A percentile compares a stretch with the other conserved stretches of the same genome.
phyloP scores from a whole-genome alignment of 2,329 filamentous ascomycete genomes.

The Purpureocillium takamizusanense region DNA sequence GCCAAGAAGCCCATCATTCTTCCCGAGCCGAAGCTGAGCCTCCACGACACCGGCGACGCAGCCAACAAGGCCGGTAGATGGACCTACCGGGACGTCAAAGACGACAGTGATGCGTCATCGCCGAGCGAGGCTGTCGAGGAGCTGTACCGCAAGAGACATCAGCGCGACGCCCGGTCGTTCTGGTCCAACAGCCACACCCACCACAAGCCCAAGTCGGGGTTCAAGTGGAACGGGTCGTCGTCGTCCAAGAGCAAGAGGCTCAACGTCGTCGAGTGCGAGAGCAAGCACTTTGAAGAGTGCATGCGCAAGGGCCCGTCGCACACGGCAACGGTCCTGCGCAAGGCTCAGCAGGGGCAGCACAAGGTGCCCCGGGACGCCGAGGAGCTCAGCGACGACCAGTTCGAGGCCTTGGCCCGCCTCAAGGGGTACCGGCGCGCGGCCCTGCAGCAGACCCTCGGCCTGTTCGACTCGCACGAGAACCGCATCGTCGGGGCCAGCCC shows the following conservation, averaged over 20 bases:
- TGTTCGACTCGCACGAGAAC: conserved; percentile 28
- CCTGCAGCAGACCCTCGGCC: conserved; percentile 31
- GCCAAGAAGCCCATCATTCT: too few species aligned
- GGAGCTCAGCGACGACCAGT: conserved; percentile 3
- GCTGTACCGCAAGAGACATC: neutral
- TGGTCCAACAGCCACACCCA: conserved; percentile 1
- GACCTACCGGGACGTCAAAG: neutral
- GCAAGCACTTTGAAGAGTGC: conserved; percentile 23
- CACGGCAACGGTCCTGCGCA: conserved; percentile 8
- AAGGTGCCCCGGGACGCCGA: too few species aligned
- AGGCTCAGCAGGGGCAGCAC: neutral
- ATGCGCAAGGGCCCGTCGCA: conserved; percentile 13
- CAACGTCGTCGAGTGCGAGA: conserved; percentile 26
- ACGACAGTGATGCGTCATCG: neutral
- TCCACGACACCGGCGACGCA: too few species aligned
- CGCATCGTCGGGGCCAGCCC: conserved; percentile 1
- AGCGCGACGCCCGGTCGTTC: neutral
- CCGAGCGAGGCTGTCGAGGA: too few species aligned
- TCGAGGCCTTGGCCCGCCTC: conserved; percentile 21
- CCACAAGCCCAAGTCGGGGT: neutral
- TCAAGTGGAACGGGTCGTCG: too few species aligned
- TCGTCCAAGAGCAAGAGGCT: conserved; percentile 1
- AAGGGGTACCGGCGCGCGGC: conserved; percentile 36
- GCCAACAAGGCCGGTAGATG: too few species aligned
- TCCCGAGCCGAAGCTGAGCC: too few species aligned